Conservation (phyloP, 1,284 basidiomycete species). For the Irpex sp. region DNA sequence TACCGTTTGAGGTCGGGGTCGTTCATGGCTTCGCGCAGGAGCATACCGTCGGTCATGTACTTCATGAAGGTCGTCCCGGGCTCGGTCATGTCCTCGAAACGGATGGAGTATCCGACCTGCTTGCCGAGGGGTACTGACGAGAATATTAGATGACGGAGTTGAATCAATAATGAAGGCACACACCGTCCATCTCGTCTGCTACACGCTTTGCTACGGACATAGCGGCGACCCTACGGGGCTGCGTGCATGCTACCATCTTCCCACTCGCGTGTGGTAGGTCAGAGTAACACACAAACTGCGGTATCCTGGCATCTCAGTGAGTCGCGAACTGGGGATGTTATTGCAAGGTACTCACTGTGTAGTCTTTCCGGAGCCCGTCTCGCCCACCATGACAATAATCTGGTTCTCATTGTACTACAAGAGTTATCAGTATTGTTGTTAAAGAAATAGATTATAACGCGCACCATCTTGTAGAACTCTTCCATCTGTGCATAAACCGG, state of each 20-base stretch:
- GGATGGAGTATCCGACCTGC: slow-evolving; percentile 97
- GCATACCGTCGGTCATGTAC: slow-evolving; percentile 99
- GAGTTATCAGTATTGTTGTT: slow-evolving; percentile 23
- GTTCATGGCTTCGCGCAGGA: slow-evolving; percentile 95
- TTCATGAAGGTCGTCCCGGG: slow-evolving; percentile 88
- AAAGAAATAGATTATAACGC: slow-evolving; percentile 27
- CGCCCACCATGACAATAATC: slow-evolving; percentile 94
- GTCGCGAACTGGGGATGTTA: not conserved
- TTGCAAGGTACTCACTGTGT: slow-evolving; percentile 67
- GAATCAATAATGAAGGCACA: slow-evolving; percentile 27
- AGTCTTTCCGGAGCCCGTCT: slow-evolving; percentile 98
- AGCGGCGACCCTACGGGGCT: slow-evolving; percentile 94
- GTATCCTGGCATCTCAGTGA: slow-evolving; percentile 48
- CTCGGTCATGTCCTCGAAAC: slow-evolving; percentile 98
- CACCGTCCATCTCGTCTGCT: slow-evolving; percentile 96
- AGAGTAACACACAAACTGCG: slow-evolving; percentile 92
- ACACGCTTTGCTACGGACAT: slow-evolving; percentile 99
- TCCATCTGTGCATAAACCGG: slow-evolving; percentile 94
- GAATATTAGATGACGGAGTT: no score
- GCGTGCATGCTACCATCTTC: slow-evolving; percentile 94
- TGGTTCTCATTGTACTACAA: slow-evolving; percentile 80
- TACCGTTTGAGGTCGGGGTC: slow-evolving; percentile 88
- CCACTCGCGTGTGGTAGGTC: slow-evolving; percentile 89
- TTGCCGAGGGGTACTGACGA: slow-evolving; percentile 82
- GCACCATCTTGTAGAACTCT: slow-evolving; percentile 81